Base-by-base conservation (phyloP, 2,329 filamentous ascomycete species). In the Chalaropsis thielavioides region DNA sequence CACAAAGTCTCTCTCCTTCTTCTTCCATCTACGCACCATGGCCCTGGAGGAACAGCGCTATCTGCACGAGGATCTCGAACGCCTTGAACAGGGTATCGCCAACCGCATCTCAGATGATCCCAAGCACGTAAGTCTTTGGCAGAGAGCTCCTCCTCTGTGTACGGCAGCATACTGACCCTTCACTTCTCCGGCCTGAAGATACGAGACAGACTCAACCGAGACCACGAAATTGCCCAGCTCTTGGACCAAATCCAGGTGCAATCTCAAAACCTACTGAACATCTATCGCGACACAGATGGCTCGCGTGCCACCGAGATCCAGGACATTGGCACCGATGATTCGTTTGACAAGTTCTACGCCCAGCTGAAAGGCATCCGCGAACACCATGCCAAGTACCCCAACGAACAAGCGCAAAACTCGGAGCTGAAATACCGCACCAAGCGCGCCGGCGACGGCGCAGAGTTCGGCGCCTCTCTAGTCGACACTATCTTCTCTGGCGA, bases 401-500 rank as follows among this genome's bases (percentile, higher is more conserved):
- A 95, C 75, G 90, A 96, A 73, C 90, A 89, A 38, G 89, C 95
- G 60, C 94, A 99, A 75, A 96, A 97, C 71, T 84, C 96, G 15
- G 95, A 99, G 76, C 84, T 87, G 70, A 89, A 92, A 43, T 99
- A 99, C 78, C 90, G 91, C 74, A 81, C 76, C 58, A 81, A 85
- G 72, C 83, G 81, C 66, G 78, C 81, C 51, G 81, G 80, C 13
- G 84, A 85, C 54, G 86, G 87, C 69, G 83, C 84, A 61, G 66
- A 65, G 43, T 62, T 64, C 41, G 56, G 31, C 31, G 66, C 63
- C 22, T 83, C 87, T 59, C 84, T 92, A 63, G 86, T 96, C 60
- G 92, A 97, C 72, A 85, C 84, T 66, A 88, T 97, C 79, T 99
- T 99, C 75, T 95, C 91, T 0, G 94, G 94, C 68, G 95, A 99